Percentiles rank a stretch among this genome's conserved stretches.
phyloP scores from a whole-genome alignment of 2,329 filamentous ascomycete species.

The Beauveria sp. region DNA sequence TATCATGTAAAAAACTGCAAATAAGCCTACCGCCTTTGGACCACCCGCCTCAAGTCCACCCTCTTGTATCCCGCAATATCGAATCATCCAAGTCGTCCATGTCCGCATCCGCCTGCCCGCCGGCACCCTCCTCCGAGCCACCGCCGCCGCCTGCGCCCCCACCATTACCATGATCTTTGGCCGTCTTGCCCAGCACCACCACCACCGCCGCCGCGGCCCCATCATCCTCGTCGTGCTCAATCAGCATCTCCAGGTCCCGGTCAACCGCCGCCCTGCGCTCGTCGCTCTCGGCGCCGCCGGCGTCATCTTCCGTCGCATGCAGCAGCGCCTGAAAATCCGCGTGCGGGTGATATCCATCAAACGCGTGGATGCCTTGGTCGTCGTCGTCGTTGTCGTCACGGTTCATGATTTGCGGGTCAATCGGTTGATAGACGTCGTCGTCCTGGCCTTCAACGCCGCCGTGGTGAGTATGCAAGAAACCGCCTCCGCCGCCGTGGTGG shows the following conservation, averaged over 20 bases:
- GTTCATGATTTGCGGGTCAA: slow-evolving; percentile 53
- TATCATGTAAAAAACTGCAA: background rate
- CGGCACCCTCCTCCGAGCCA: background rate
- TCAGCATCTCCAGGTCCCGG: slow-evolving; percentile 44
- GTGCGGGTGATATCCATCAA: slow-evolving; percentile 35
- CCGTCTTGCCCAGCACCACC: slow-evolving; percentile 3
- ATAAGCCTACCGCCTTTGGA: background rate
- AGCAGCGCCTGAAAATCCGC: slow-evolving; percentile 48
- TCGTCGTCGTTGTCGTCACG: slow-evolving; percentile 27
- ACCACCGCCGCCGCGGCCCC: slow-evolving; percentile 11
- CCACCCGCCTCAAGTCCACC: background rate
- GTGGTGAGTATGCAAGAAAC: slow-evolving; percentile 18
- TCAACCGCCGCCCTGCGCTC: slow-evolving; percentile 30
- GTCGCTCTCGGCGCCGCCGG: slow-evolving; percentile 24
- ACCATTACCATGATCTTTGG: slow-evolving; percentile 16
- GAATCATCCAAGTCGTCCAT: slow-evolving; percentile 9
- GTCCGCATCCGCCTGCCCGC: slow-evolving; percentile 4
- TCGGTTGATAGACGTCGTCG: slow-evolving; percentile 41
- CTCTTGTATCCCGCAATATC: background rate
- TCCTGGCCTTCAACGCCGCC: slow-evolving; percentile 25
- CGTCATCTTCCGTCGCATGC: slow-evolving; percentile 36
- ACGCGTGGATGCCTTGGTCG: slow-evolving; percentile 20
- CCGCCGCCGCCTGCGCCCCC: slow-evolving; percentile 12
- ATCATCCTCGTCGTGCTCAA: slow-evolving; percentile 39
- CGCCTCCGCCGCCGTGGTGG: slow-evolving; percentile 11